phyloP scores from a whole-genome alignment of 164 flowering plant genomes.

The Platanus orientalis region DNA sequence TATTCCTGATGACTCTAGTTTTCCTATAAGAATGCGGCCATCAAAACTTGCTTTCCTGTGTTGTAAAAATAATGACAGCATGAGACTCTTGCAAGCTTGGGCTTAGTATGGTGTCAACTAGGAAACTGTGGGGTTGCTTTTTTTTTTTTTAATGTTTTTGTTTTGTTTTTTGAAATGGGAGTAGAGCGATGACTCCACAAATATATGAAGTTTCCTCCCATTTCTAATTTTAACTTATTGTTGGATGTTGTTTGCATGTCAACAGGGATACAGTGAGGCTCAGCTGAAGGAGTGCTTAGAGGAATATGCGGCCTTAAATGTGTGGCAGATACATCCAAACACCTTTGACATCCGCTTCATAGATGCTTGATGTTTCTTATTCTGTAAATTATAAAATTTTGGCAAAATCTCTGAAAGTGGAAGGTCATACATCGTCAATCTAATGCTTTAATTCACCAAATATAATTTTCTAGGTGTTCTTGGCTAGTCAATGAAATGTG shows the following conservation, averaged over 20 bases:
- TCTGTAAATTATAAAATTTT: neutral
- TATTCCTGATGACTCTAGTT: too few species aligned
- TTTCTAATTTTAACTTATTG: neutral
- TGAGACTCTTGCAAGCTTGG: too few species aligned
- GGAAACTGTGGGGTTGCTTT: too few species aligned
- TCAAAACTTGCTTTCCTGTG: too few species aligned
- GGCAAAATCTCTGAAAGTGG: too few species aligned
- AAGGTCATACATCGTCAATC: neutral
- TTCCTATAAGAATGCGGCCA: too few species aligned
- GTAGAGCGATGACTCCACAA: too few species aligned
- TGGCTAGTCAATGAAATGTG: too few species aligned
- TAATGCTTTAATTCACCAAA: neutral
- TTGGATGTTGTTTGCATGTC: constrained; percentile 11
- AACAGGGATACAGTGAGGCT: constrained; percentile 98
- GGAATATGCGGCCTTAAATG: constrained; percentile 93
- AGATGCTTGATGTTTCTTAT: constrained; percentile 45
- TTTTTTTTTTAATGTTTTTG: too few species aligned
- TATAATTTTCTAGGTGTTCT: neutral
- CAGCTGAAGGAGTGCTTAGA: constrained; percentile 97
- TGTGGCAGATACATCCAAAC: constrained; percentile 96
- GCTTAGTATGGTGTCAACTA: too few species aligned
- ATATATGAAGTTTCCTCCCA: neutral
- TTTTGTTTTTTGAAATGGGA: too few species aligned
- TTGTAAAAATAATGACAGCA: too few species aligned
- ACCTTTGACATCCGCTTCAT: constrained; percentile 91